Percentiles rank a stretch among this genome's conserved stretches.
phyloP scores from a whole-genome alignment of 169 alveolate species.

The Pseudocohnilembus persalinus region DNA sequence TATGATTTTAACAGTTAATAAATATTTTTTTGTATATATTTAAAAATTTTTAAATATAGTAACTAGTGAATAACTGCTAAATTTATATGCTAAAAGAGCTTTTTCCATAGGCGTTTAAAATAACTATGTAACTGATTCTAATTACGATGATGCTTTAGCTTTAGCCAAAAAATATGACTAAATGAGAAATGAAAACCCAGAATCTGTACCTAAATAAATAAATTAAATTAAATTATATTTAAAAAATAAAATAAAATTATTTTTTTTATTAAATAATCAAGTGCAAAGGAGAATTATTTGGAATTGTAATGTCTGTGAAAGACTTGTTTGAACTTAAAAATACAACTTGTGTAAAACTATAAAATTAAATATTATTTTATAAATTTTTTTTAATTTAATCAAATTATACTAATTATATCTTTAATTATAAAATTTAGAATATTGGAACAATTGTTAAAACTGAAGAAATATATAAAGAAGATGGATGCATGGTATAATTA shows the following conservation, averaged over 20 bases:
- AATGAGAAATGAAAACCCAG: neutral
- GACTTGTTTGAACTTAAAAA: neutral
- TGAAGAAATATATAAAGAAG: neutral
- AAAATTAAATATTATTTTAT: too few relatives aligned
- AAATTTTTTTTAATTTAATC: too few relatives aligned
- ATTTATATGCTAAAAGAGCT: neutral
- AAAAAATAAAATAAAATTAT: too few relatives aligned
- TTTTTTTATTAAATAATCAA: too few relatives aligned
- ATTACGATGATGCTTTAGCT: neutral
- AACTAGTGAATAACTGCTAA: neutral
- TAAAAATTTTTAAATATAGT: neutral
- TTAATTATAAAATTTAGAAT: neutral
- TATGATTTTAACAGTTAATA: too few relatives aligned
- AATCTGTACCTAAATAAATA: neutral
- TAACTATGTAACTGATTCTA: neutral
- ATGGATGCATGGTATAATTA: neutral
- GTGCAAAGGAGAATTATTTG: neutral
- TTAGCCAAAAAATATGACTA: neutral
- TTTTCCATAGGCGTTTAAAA: neutral
- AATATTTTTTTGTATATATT: too few relatives aligned
- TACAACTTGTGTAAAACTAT: neutral
- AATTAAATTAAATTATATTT: too few relatives aligned
- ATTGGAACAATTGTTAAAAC: neutral
- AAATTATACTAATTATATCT: too few relatives aligned
- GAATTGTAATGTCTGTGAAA: neutral